A percentile compares a stretch with the other conserved stretches of the same genome.
Conservation (phyloP, 2,329 filamentous ascomycete species). For the Trichoderma koningii region DNA sequence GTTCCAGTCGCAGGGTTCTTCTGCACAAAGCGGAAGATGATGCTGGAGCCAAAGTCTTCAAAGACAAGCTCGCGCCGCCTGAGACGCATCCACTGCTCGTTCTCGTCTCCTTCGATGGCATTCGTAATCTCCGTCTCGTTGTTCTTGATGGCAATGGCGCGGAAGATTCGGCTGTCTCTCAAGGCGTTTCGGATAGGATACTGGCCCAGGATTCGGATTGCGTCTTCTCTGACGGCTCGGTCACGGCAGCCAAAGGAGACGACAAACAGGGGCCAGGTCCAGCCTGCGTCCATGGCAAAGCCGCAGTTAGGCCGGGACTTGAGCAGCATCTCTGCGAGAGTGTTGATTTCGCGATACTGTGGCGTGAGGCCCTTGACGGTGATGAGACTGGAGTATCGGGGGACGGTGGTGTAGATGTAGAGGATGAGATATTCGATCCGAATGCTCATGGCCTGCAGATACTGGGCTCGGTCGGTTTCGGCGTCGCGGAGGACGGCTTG, state of each 20-base stretch:
- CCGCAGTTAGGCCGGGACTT: constrained; percentile 40
- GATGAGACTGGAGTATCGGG: constrained; percentile 43
- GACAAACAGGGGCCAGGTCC: constrained; percentile 49
- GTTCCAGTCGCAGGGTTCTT: constrained; percentile 37
- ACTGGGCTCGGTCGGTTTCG: constrained; percentile 32
- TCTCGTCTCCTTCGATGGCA: constrained; percentile 37
- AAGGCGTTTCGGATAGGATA: constrained; percentile 49
- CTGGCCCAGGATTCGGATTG: constrained; percentile 44
- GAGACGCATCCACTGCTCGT: constrained; percentile 46
- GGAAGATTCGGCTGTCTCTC: constrained; percentile 46
- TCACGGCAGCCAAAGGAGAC: constrained; percentile 47
- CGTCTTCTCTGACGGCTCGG: constrained; percentile 42
- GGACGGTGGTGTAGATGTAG: constrained; percentile 43
- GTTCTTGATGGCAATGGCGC: constrained; percentile 45
- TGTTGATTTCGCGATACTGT: constrained; percentile 47
- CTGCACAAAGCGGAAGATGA: constrained; percentile 43
- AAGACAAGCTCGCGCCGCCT: constrained; percentile 44
- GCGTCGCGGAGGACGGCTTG: constrained; percentile 34
- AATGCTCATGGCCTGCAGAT: constrained; percentile 44
- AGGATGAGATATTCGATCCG: constrained; percentile 48
- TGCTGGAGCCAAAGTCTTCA: constrained; percentile 42
- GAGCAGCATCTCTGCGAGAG: constrained; percentile 43
- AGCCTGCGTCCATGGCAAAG: constrained; percentile 51
- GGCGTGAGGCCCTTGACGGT: constrained; percentile 45
- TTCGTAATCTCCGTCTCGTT: constrained; percentile 41